phyloP scores from a whole-genome alignment of 345 rosid species.

The Lepidium didymum region DNA sequence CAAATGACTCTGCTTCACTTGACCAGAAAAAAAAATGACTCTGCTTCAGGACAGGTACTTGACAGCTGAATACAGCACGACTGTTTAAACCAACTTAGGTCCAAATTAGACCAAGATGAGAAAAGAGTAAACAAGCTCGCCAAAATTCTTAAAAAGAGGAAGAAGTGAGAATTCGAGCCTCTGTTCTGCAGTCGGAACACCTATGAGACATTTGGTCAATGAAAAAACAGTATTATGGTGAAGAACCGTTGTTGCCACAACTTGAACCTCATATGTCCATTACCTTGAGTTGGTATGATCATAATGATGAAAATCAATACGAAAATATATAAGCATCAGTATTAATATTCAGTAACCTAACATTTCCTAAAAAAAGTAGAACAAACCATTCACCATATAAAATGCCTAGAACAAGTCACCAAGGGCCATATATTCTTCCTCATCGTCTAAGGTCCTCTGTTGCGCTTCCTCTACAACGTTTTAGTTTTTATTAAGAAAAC shows the following conservation, averaged over 20 bases:
- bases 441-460: too few species aligned
- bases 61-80: neutral
- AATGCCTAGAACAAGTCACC: too few species aligned
- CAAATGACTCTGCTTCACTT: slow-evolving; percentile 97
- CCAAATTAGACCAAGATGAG: slow-evolving; percentile 69
- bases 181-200: slow-evolving; percentile 76
- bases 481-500: too few species aligned
- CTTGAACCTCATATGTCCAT: slow-evolving; percentile 93
- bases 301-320: neutral
- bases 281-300: slow-evolving; percentile 82
- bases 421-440: too few species aligned
- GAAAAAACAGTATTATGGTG: slow-evolving; percentile 67
- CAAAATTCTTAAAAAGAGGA: slow-evolving; percentile 77
- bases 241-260: slow-evolving; percentile 87
- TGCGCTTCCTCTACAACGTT: too few species aligned
- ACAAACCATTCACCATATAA: too few species aligned
- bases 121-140: slow-evolving; percentile 83
- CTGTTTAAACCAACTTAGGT: neutral
- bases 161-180: slow-evolving; percentile 61
- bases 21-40: too few species aligned
- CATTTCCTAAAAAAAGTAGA: too few species aligned
- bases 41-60: slow-evolving; percentile 92
- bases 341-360: too few species aligned
- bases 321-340: too few species aligned
- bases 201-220: slow-evolving; percentile 86